Evolutionary conservation across 129 eudicot genomes (phyloP), one percentile per base, ranked within the genome.

Genomic region (Artemisia argyi): DNA sequence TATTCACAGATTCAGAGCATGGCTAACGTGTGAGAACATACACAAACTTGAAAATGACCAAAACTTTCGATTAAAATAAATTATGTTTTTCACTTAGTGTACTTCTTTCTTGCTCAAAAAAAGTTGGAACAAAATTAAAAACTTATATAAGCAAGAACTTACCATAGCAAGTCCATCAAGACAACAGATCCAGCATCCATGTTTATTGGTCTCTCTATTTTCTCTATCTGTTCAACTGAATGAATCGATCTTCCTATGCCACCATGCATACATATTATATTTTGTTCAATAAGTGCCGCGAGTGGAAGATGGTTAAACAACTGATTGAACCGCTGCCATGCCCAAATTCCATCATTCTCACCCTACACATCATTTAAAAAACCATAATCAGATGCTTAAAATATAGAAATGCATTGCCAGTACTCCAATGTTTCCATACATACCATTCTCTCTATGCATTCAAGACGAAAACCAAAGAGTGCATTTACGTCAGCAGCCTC

Each of bases 201-300:
- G 46, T 95, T 94, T 72, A 94, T 94, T 39, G 99, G 99, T 68
- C 99, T 90, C 80, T 94, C 96, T 69, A 94, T 69, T 75, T 88
- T 94, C 87, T 88, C 97, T 66, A 94, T 94, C 77, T 94, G 99
- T 73, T 94, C 99, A 50, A 94, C 90, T 53, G 82, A 81, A 79
- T 94, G 83, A 80, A 94, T 94, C n/a, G 99, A 94, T 83, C 99
- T 86, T 69, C 99, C 99, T 74, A 94, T 94, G 62, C 99, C 97
- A 76, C 99, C 97, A 79, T 94, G 99, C 99, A 90, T 90, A 82
- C 99, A 94, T 20, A 94, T 88, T 18, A 94, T 94, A 75, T 94
- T 90, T 60, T 88, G 86, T 72, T 94, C 99, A 58, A 94, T 94
- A 71, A 90, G 84, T 39, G 99, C 97, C 8, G 97, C 94, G 11